These are phyloP conservation scores for Mortierella sp. DNA, from an alignment of 371 early-diverging fungal genomes.

Conservation along the genomic window DNA sequence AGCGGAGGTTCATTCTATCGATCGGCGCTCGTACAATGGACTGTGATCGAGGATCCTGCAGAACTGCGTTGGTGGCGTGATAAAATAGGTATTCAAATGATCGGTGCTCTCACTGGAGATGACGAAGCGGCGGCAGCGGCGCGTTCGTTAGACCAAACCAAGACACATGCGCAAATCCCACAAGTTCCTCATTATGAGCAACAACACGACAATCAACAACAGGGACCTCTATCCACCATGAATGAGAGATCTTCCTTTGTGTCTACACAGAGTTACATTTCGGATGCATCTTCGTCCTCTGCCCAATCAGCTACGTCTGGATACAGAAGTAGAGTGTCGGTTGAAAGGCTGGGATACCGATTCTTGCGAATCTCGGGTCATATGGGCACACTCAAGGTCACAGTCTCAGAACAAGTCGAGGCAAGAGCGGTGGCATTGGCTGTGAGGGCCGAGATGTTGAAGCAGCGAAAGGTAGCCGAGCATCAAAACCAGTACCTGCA, in stretches of 20 bases:
- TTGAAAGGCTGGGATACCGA: slow-evolving; percentile 47
- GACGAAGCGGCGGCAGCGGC: slow-evolving; percentile 28
- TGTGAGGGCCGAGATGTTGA: slow-evolving; percentile 33
- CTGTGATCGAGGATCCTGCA: slow-evolving; percentile 39
- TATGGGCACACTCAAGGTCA: slow-evolving; percentile 48
- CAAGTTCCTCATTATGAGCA: neutral
- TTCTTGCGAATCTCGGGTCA: slow-evolving; percentile 49
- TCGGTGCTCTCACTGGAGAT: slow-evolving; percentile 29
- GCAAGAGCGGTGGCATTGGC: slow-evolving; percentile 50
- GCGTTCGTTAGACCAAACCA: too few relatives aligned
- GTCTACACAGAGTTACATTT: slow-evolving; percentile 28
- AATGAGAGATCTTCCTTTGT: slow-evolving; percentile 32
- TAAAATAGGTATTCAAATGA: slow-evolving; percentile 52
- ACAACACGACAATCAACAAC: too few relatives aligned
- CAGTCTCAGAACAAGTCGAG: slow-evolving; percentile 49
- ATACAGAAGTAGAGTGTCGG: slow-evolving; percentile 20
- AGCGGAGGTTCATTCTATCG: slow-evolving; percentile 29
- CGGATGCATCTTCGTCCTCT: slow-evolving; percentile 33
- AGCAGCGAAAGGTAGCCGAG: slow-evolving; percentile 19
- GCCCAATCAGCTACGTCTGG: neutral
- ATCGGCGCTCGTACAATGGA: slow-evolving; percentile 40
- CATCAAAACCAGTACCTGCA: slow-evolving; percentile 2
- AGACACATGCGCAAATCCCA: too few relatives aligned
- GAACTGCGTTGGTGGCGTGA: slow-evolving; percentile 54
- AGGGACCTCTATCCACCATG: slow-evolving; percentile 8